Percentiles rank a stretch among this genome's conserved stretches.
Evolutionary conservation across 2,329 filamentous ascomycete genomes (phyloP).

Genomic region (Lachnellula occidentalis): DNA sequence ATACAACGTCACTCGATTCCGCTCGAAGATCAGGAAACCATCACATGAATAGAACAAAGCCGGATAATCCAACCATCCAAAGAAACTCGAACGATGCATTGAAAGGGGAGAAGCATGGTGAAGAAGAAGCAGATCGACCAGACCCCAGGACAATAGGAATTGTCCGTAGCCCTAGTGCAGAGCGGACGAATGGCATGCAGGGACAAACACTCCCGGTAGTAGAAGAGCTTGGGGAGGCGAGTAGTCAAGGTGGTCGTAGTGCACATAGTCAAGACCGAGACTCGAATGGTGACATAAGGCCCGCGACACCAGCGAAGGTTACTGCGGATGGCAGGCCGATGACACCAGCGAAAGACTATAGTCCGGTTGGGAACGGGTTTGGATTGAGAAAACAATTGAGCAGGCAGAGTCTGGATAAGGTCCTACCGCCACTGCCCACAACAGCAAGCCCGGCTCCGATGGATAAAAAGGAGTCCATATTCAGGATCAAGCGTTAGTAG

Average conservation of each 20-base stretch:
- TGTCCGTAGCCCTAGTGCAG: slow-evolving; percentile 50
- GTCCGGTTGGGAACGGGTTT: slow-evolving; percentile 10
- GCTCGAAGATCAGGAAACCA: slow-evolving; percentile 19
- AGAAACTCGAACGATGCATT: slow-evolving; percentile 26
- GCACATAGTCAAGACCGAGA: slow-evolving; percentile 39
- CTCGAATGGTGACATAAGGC: slow-evolving; percentile 33
- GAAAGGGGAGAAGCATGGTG: slow-evolving; percentile 32
- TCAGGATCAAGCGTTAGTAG: neutral
- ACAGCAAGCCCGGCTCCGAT: slow-evolving; percentile 12
- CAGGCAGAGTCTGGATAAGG: slow-evolving; percentile 55
- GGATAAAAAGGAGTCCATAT: slow-evolving; percentile 4
- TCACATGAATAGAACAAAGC: slow-evolving; percentile 18
- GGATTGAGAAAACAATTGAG: slow-evolving; percentile 33
- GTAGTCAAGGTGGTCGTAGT: slow-evolving; percentile 57
- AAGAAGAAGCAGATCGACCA: slow-evolving; percentile 24
- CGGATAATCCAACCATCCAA: slow-evolving; percentile 21
- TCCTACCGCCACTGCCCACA: slow-evolving; percentile 50
- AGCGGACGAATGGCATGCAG: slow-evolving; percentile 48
- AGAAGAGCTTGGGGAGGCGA: slow-evolving; percentile 78
- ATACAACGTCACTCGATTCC: slow-evolving; percentile 19
- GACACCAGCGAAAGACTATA: slow-evolving; percentile 19
- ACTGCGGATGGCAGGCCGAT: slow-evolving; percentile 23
- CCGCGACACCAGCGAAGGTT: slow-evolving; percentile 40
- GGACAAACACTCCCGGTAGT: slow-evolving; percentile 73
- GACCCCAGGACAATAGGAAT: slow-evolving; percentile 45